Base-by-base conservation (phyloP, 495 filamentous ascomycete genomes). In the Cercophora newfieldiana region DNA sequence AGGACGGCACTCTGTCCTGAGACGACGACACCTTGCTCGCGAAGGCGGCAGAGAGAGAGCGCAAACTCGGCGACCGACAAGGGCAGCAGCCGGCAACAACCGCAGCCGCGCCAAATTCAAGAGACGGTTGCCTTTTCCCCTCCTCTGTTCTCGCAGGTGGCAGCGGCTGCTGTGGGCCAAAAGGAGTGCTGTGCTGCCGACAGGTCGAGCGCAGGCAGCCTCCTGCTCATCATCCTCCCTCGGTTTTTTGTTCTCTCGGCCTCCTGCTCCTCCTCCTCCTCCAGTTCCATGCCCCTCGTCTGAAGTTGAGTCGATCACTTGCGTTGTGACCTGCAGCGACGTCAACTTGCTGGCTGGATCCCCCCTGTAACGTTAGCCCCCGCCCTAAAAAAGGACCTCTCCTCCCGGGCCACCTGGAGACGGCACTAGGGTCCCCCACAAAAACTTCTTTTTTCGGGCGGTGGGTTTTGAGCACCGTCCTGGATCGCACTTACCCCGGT, bases 371-470 rank as follows among this genome's bases (percentile, higher is more conserved):
- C 61, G 19, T 47, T 69, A 29, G 63, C 33, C 63, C 56, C 48
- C 53, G 57, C 65, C 68, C 60, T 61, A 68, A 66, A 70, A 69
- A 68, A 66, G 63, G 49, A 18, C 64, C 49, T 48, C 54, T 57
- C 33, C 50, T 55, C 59, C 47, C 24, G 18, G 26, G 21, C 19
- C 24, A 10, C 7, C 49, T 18, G 25, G 58, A 60, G n/a, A 22
- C 51, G n/a, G 48, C 64, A 66, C 65, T 65, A 59, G 48, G 25
- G 59, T 66, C 69, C 72, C 69, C 68, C 64, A 22, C 67, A 65
- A 71, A 67, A 65, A 49, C 60, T 66, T 60, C 68, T 69, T 69
- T 71, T 71, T 69, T 69, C 50, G 66, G 67, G 61, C 54, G 28
- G 56, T 65, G 68, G 66, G 57, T 67, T 55, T 58, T 48, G 53